Evolutionary conservation across 2,329 filamentous ascomycete genomes (phyloP), one percentile per base, ranked within the genome.

Genomic region (Fonsecaea nubica): DNA sequence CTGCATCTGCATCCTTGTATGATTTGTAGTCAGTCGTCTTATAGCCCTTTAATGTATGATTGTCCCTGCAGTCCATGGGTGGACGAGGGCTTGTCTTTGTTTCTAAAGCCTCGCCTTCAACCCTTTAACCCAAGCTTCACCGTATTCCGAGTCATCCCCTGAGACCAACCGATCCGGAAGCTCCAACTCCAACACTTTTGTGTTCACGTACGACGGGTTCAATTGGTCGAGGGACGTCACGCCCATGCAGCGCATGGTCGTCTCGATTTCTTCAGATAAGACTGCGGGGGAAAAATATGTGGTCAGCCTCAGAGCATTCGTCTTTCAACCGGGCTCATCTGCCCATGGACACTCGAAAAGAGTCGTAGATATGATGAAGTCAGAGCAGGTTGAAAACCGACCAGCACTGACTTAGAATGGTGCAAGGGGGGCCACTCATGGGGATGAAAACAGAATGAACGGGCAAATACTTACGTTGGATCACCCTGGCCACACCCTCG

Each of bases 401-500:
- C 25, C 25, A 25, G 25, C 25, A 25, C 25, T n/a, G 40, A n/a
- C 5, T n/a, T n/a, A 18, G 40, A 18, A 4, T 40, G 3, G 15
- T 42, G 4, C 2, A 38, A 60, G 35, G 55, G 55, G 35, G 18
- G 35, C 6, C 13, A 3, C 40, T 57, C 13, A 25, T n/a, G 40
- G 4, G 42, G 25, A 25, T 25, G 21, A 50, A 13, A n/a, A 42
- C 2, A 18, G 12, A 48, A 38, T 13, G 40, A 35, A 61, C 25
- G n/a, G 32, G 58, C 45, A 33, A 30, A 15, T 8, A 67, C 68
- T 68, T 58, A 70, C 68, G 30, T 55, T 66, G 54, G 18, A 85
- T 82, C 62, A 84, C 77, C 75, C 84, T 82, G 70, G 84, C 81
- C 21, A 85, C 82, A 1, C 84, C 84, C 62, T 83, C 82, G 69